A percentile compares a stretch with the other conserved stretches of the same genome.
Conservation (phyloP, 2,329 filamentous ascomycete genomes). For the Phialocephala subalpina region DNA sequence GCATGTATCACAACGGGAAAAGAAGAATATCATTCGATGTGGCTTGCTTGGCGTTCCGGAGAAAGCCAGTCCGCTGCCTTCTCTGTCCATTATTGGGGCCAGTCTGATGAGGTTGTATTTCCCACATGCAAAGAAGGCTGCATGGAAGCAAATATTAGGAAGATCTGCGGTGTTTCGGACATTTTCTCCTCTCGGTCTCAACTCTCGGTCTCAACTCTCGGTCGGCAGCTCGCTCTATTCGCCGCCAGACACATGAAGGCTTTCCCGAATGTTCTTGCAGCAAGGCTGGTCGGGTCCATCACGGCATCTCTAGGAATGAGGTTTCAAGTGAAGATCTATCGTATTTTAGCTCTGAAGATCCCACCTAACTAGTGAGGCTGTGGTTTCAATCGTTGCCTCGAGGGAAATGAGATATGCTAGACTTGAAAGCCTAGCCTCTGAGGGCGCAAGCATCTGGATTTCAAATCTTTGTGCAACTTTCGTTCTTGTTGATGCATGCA, state of each 20-base stretch:
- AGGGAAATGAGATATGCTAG: background rate
- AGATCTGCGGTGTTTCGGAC: background rate
- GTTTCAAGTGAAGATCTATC: background rate
- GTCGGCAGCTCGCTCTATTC: background rate
- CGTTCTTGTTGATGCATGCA: background rate
- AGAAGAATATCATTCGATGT: background rate
- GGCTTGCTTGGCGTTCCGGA: background rate
- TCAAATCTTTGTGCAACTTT: background rate
- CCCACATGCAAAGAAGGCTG: background rate
- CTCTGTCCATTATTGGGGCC: background rate
- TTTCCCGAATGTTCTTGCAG: background rate
- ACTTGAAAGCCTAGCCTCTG: background rate
- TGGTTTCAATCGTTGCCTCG: background rate
- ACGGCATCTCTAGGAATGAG: background rate
- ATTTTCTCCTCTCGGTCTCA: background rate
- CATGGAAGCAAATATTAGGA: background rate
- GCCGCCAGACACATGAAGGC: background rate
- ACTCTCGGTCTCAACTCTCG: background rate
- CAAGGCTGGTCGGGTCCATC: background rate
- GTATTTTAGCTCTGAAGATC: background rate
- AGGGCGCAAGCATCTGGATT: background rate
- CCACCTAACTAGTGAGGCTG: background rate
- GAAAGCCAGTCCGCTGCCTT: background rate
- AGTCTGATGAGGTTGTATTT: background rate
- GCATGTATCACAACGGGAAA: background rate